Evolutionary conservation across 2,329 filamentous ascomycete species (phyloP), one percentile per base, ranked within the genome.

Genomic region (Cercospora beticola): DNA sequence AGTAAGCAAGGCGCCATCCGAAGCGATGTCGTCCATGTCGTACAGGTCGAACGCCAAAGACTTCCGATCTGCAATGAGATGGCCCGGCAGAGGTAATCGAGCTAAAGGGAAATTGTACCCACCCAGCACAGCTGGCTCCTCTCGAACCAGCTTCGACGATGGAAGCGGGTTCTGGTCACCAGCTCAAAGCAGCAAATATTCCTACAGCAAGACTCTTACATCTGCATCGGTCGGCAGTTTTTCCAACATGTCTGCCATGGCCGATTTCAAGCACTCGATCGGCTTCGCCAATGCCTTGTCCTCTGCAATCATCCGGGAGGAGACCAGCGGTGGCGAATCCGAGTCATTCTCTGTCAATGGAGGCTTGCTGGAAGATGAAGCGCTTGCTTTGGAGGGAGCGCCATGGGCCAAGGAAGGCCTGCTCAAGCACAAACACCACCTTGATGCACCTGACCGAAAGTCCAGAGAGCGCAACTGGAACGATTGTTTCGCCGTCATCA

Each of bases 351-450:
- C 74, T 9, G 67, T 78, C 52, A 71, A 72, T 14, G 72, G 69
- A 21, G 76, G 75, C 23, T 83, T 97, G 9, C 87, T 98, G 0
- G 94, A 97, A 75, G 95, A 98, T 76, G 95, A 99, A 76, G 93
- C 91, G 0, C 86, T 99, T 12, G 94, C 97, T 77, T 88, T 99
- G 46, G 89, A 91, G 10, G 95, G 95, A 26, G 92, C 95, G n/a
- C 95, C 95, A 0, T 99, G 95, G 95, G 90, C 96, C 30, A 99
- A 99, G 81, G 95, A 99, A 81, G 95, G 95, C 70, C 92, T 96
- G 74, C 85, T 98, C 21, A 94, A 94, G 74, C 94, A 99, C 82
- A 98, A 98, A 81, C 94, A 97, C 79, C 94, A 98, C 76, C 86
- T 98, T 3, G 94, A 98, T 78, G 89, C 92, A 4, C 86, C 93